Conservation (phyloP, 306 rosid species). For the Fagus crenata region DNA sequence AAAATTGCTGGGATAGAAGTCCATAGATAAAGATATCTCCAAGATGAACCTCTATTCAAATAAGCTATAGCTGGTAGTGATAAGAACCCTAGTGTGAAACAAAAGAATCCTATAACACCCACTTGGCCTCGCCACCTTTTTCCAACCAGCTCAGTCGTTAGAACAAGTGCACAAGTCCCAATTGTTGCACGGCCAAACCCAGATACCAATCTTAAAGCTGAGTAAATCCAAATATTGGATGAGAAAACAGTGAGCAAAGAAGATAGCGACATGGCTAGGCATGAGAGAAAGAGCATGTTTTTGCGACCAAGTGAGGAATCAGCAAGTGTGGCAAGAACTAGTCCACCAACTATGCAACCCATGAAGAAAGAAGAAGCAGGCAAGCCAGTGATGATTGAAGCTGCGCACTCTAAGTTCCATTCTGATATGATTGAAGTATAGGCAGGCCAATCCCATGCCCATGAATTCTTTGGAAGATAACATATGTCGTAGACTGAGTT, state of each 20-base stretch:
- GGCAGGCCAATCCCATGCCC: conserved; percentile 41
- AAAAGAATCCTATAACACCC: conserved; percentile 19
- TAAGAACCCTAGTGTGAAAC: conserved; percentile 31
- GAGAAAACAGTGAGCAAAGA: conserved; percentile 43
- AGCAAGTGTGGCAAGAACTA: conserved; percentile 48
- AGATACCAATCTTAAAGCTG: conserved; percentile 33
- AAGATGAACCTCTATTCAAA: conserved; percentile 25
- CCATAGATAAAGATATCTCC: conserved; percentile 56
- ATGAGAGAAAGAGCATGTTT: conserved; percentile 48
- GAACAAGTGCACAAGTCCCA: conserved; percentile 48
- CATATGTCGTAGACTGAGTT: conserved; percentile 38
- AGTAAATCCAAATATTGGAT: conserved; percentile 52
- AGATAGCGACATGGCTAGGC: conserved; percentile 50
- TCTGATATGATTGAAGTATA: conserved; percentile 42
- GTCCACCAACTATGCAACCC: conserved; percentile 56
- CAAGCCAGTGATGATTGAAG: conserved; percentile 31
- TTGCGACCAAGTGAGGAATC: conserved; percentile 58
- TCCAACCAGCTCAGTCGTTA: conserved; percentile 24
- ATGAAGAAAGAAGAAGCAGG: conserved; percentile 41
- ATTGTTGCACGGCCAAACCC: conserved; percentile 53
- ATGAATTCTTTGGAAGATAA: conserved; percentile 30
- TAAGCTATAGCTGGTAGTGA: conserved; percentile 44
- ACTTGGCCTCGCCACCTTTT: conserved; percentile 34
- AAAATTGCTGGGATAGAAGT: conserved; percentile 50
- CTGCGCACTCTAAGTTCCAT: conserved; percentile 39